A percentile compares a stretch with the other conserved stretches of the same genome.
Evolutionary conservation across 2,329 filamentous ascomycete genomes (phyloP).

Genomic region (Claviceps sp.): DNA sequence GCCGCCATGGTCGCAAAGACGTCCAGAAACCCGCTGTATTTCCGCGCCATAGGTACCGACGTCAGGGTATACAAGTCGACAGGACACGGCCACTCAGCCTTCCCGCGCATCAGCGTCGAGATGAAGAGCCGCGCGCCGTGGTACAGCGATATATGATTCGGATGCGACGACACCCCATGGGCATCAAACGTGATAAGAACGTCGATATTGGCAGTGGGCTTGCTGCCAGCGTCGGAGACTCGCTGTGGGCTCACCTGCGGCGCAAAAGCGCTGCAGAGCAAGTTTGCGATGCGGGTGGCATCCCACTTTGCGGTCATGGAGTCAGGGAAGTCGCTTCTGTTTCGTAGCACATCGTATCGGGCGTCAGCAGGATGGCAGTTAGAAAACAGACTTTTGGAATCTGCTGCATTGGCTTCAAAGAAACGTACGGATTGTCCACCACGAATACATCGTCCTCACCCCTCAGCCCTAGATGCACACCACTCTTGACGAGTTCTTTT

Average conservation of each 20-base stretch:
- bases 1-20: slow-evolving; percentile 52
- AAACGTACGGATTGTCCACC: slow-evolving; percentile 56
- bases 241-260: slow-evolving; percentile 38
- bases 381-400: too few relatives aligned
- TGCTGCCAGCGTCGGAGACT: slow-evolving; percentile 16
- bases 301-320: slow-evolving; percentile 78
- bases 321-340: slow-evolving; percentile 57
- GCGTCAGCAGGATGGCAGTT: too few relatives aligned
- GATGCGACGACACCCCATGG: slow-evolving; percentile 72
- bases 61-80: slow-evolving; percentile 78
- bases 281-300: slow-evolving; percentile 50
- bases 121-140: slow-evolving; percentile 68
- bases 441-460: slow-evolving; percentile 70
- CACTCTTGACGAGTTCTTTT: slow-evolving; percentile 73
- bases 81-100: slow-evolving; percentile 53
- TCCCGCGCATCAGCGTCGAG: slow-evolving; percentile 46
- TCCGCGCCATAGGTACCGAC: slow-evolving; percentile 58
- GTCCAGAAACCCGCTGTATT: slow-evolving; percentile 72
- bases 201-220: slow-evolving; percentile 50
- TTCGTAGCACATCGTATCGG: too few relatives aligned
- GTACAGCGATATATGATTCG: slow-evolving; percentile 86
- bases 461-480: slow-evolving; percentile 59
- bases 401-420: too few relatives aligned
- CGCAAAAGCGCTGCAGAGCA: slow-evolving; percentile 62
- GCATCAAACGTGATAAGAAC: slow-evolving; percentile 81